A percentile compares a stretch with the other conserved stretches of the same genome.
These are phyloP conservation scores for Halophytophthora batemanensis DNA, from an alignment of 352 stramenopile species.

Conservation along the genomic window DNA sequence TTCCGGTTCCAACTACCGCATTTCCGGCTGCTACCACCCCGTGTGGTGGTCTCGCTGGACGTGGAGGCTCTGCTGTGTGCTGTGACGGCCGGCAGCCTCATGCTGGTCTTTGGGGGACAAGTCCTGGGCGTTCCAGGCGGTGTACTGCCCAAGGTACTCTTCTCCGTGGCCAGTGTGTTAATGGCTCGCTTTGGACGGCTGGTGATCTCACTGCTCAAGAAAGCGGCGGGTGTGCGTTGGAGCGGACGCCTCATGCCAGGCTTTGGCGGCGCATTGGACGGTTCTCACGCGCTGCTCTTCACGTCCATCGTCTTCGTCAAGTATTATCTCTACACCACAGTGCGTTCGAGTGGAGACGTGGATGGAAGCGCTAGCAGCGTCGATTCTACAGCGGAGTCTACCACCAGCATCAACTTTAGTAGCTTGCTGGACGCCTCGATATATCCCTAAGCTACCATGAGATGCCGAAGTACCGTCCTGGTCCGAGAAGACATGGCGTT, in stretches of 20 bases:
- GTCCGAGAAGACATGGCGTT: no score
- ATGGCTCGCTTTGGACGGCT: constrained; percentile 89
- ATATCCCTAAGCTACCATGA: no score
- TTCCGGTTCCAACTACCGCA: constrained; percentile 47
- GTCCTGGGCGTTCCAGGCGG: constrained; percentile 28
- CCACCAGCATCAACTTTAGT: no score
- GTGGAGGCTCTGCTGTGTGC: constrained; percentile 43
- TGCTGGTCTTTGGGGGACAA: constrained; percentile 32
- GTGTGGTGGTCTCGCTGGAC: constrained; percentile 43
- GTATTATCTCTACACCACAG: constrained; percentile 40
- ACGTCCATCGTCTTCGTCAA: constrained; percentile 49
- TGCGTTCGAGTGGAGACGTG: constrained; percentile 7
- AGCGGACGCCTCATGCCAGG: constrained; percentile 91
- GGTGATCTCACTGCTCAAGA: constrained; percentile 91
- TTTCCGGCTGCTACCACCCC: constrained; percentile 37
- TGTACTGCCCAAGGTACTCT: constrained; percentile 65
- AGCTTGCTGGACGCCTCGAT: no score
- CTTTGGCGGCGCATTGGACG: constrained; percentile 91
- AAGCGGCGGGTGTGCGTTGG: constrained; percentile 90
- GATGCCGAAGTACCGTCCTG: no score
- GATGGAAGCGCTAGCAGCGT: constrained; percentile 13
- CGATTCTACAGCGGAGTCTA: constrained; percentile 4
- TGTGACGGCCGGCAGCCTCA: constrained; percentile 31
- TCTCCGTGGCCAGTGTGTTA: constrained; percentile 82
- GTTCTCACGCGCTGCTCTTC: constrained; percentile 90